These are phyloP conservation scores for Fusarium albosuccineum DNA, from an alignment of 2,329 filamentous ascomycete genomes.

Conservation along the genomic window DNA sequence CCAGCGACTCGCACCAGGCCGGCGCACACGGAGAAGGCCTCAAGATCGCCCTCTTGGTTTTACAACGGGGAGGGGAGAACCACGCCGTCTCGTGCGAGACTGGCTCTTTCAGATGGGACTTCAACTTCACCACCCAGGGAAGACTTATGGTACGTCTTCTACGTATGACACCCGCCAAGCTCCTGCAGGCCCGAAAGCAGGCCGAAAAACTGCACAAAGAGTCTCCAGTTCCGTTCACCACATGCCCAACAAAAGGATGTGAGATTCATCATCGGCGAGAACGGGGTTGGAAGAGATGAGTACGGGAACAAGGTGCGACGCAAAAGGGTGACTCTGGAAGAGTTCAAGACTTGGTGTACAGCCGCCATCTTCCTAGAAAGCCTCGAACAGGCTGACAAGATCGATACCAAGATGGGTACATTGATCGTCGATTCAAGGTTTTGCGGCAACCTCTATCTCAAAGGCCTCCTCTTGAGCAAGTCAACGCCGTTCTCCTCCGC, in stretches of 20 bases:
- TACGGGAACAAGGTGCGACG: not conserved
- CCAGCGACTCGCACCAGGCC: constrained; percentile 34
- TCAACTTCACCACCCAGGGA: constrained; percentile 46
- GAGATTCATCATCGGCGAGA: constrained; percentile 18
- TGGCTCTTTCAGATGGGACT: constrained; percentile 47
- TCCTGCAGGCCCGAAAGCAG: not conserved
- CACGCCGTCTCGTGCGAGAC: constrained; percentile 45
- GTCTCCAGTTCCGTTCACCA: constrained; percentile 3
- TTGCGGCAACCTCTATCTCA: constrained; percentile 17
- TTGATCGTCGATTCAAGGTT: constrained; percentile 4
- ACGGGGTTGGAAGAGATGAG: not conserved
- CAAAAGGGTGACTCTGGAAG: not conserved
- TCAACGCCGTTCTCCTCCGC: not conserved
- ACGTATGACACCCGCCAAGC: constrained; percentile 11
- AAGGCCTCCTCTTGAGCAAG: constrained; percentile 16
- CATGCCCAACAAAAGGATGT: constrained; percentile 6
- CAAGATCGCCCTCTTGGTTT: constrained; percentile 48
- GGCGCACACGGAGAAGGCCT: constrained; percentile 50
- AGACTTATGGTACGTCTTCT: constrained; percentile 34
- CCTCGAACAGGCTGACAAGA: not conserved
- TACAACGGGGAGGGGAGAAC: constrained; percentile 45
- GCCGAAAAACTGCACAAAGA: no score
- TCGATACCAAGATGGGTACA: constrained; percentile 12
- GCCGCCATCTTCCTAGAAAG: constrained; percentile 21
- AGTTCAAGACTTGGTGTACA: constrained; percentile 25